A percentile compares a stretch with the other conserved stretches of the same genome.
These are phyloP conservation scores for Ottelia alismoides DNA, from an alignment of 106 monocot genomes.

Conservation along the genomic window DNA sequence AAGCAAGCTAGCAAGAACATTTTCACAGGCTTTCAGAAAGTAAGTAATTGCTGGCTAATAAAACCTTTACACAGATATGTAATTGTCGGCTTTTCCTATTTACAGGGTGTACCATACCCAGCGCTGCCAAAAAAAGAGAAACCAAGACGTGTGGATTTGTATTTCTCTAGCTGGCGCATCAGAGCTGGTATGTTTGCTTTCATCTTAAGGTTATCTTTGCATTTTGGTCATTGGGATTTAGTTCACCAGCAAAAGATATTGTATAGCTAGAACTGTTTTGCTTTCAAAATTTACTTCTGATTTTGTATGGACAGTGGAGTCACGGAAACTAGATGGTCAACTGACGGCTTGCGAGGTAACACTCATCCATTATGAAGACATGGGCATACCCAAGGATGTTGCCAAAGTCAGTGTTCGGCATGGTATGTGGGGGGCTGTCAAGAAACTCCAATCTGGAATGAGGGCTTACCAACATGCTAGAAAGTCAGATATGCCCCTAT, in stretches of 20 bases:
- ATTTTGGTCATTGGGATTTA: background rate
- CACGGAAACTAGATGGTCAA: conserved; percentile 61
- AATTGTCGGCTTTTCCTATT: background rate
- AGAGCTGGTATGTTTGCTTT: conserved; percentile 66
- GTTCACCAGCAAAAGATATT: too few species aligned
- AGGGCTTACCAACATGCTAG: conserved; percentile 56
- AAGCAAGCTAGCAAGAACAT: too few species aligned
- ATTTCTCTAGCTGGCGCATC: conserved; percentile 95
- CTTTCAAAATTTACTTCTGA: too few species aligned
- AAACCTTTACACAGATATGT: too few species aligned
- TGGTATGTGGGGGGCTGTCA: conserved; percentile 96
- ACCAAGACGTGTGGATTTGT: conserved; percentile 77
- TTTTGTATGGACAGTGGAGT: too few species aligned
- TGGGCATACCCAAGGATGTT: conserved; percentile 94
- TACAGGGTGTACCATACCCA: conserved; percentile 71
- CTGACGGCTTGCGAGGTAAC: conserved; percentile 76
- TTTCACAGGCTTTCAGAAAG: too few species aligned
- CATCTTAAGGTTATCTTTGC: too few species aligned
- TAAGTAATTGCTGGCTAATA: too few species aligned
- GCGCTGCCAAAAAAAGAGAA: conserved; percentile 63
- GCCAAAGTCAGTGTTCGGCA: conserved; percentile 87
- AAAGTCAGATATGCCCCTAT: conserved; percentile 30
- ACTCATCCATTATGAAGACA: conserved; percentile 86
- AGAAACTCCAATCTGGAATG: conserved; percentile 83
- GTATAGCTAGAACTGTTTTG: too few species aligned